phyloP scores from a whole-genome alignment of 208 protist species.

The Leishmania aethiopica region DNA sequence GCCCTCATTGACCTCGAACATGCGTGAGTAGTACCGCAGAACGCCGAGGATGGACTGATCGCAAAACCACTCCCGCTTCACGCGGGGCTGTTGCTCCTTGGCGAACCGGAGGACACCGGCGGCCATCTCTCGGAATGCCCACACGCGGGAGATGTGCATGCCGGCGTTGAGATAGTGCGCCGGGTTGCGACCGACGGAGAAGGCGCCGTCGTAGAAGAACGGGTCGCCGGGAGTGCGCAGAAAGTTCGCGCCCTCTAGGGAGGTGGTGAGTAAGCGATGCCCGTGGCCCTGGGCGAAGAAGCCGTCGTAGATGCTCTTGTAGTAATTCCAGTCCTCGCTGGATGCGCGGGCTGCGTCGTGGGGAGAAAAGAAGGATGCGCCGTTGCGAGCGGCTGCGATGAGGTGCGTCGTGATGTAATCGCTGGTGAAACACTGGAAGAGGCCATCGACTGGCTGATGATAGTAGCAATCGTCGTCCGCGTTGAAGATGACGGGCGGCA shows the following conservation, averaged over 20 bases:
- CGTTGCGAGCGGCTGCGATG: constrained; percentile 8
- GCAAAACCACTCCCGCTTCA: constrained; percentile 21
- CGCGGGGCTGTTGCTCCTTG: not conserved
- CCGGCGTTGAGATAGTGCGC: constrained; percentile 30
- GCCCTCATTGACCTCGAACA: constrained; percentile 25
- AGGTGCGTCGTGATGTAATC: constrained; percentile 17
- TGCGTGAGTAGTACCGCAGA: constrained; percentile 18
- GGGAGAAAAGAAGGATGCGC: not conserved
- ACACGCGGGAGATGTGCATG: constrained; percentile 30
- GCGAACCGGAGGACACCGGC: not conserved
- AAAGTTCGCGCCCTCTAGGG: not conserved
- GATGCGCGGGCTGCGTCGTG: not conserved
- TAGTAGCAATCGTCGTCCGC: constrained; percentile 31
- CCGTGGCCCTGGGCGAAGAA: constrained; percentile 1
- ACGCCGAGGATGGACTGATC: constrained; percentile 31
- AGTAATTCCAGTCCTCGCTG: not conserved
- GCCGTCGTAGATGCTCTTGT: not conserved
- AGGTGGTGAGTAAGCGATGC: not conserved
- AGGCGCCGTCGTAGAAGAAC: constrained; percentile 16
- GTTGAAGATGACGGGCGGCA: constrained; percentile 36
- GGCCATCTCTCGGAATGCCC: constrained; percentile 21
- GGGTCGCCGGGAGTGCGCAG: not conserved
- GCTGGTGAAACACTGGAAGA: constrained; percentile 7
- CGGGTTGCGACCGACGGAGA: constrained; percentile 9
- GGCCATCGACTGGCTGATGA: constrained; percentile 6